Evolutionary conservation across 2,329 filamentous ascomycete species (phyloP), one percentile per base, ranked within the genome.

Genomic region (Stachybotrys chlorohalonatus): DNA sequence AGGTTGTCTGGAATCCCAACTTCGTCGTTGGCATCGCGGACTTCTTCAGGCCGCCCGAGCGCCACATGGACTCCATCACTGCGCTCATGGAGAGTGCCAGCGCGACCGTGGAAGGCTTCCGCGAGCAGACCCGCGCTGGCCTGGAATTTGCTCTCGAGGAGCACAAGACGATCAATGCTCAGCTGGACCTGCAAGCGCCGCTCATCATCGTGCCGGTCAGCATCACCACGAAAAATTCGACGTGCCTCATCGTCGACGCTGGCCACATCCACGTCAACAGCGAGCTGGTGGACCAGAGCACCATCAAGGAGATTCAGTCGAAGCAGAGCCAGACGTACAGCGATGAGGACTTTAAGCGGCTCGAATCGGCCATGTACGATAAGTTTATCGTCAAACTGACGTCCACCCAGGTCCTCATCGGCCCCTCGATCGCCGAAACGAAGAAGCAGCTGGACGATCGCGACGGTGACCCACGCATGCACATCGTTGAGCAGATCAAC

Each of bases 61-160:
- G 92, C 52, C 95, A 99, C 67, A 96, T 99, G 92, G 94, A 99
- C 67, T 99, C 94, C 9, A 96, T 99, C 62, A 88, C 85, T 11
- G 95, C 94, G 1, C 79, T 99, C 54, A 90, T 99, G 85, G 95
- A 99, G 70, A 90, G 87, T 50, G 94, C 94, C 6, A 92, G 94
- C 30, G 93, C 93, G 1, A 99, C 94, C 0, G 93, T 99, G 0
- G 93, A 99, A 70, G 93, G 92, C 7, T 78, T 99, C 56, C 83
- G 95, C 39, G 92, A 97, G 68, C 95, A 99, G 73, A 99, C 95
- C 5, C 83, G 95, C 67, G 93, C 94, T 52, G 93, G 94, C 31
- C 81, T 99, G 39, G 92, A 99, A 70, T 99, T 96, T 71, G 95
- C 94, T 0, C 76, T 99, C 3, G 89, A 96, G 64, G 95, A 99